Percentiles rank a stretch among this genome's conserved stretches.
Conservation (phyloP, 1,284 basidiomycete genomes). For the Gymnopus androsaceus region DNA sequence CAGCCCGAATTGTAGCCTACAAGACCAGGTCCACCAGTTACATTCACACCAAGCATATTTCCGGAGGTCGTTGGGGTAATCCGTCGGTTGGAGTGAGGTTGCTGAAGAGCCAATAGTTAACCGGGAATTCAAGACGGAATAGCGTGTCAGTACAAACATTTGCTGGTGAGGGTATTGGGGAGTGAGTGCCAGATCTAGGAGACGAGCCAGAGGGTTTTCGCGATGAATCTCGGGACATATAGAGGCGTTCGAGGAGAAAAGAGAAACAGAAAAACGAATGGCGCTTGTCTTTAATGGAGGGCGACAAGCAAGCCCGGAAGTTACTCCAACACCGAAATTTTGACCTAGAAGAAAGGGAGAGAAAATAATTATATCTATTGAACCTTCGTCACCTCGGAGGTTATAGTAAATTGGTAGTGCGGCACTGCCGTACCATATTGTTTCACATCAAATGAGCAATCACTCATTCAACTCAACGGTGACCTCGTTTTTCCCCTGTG, state of each 20-base stretch:
- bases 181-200: conserved; percentile 60
- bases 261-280: conserved; percentile 23
- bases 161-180: conserved; percentile 57
- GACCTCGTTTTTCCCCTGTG: not conserved
- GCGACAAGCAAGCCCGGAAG: conserved; percentile 18
- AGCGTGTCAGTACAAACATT: conserved; percentile 43
- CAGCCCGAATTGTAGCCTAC: conserved; percentile 64
- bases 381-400: too few species aligned
- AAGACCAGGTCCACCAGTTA: conserved; percentile 47
- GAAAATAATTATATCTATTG: conserved; percentile 8
- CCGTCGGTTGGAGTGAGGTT: conserved; percentile 49
- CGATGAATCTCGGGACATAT: conserved; percentile 59
- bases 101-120: conserved; percentile 17
- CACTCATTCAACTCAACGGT: not conserved
- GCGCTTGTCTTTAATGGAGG: conserved; percentile 16
- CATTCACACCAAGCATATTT: conserved; percentile 57
- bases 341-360: conserved; percentile 7
- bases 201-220: conserved; percentile 71
- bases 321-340: conserved; percentile 5
- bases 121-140: not conserved
- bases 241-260: conserved; percentile 23
- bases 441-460: conserved; percentile 16
- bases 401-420: too few species aligned
- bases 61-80: conserved; percentile 40
- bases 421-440: too few species aligned